Evolutionary conservation across 1,284 basidiomycete genomes (phyloP).

Genomic region (Kalmanozyma brasiliensis): DNA sequence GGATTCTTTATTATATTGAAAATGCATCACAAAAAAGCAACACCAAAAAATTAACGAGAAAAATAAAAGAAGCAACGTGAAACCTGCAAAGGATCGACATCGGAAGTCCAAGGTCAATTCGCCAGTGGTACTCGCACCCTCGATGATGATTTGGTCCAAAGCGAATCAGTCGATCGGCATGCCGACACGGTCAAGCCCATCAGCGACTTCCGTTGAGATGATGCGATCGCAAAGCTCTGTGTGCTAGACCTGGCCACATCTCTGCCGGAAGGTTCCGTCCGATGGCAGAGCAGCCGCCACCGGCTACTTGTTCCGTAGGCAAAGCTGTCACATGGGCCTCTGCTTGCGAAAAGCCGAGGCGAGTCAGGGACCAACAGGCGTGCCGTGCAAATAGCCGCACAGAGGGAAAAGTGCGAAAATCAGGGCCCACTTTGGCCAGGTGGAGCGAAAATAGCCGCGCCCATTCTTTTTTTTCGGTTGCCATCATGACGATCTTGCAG

Average conservation of each 20-base stretch:
- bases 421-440: slow-evolving; percentile 3
- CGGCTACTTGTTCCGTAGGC: slow-evolving; percentile 3
- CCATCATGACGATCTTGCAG: slow-evolving; percentile 6
- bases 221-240: background rate
- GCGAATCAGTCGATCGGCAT: no score
- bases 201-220: no score
- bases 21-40: background rate
- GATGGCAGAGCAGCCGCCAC: no score
- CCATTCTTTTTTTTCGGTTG: slow-evolving; percentile 1
- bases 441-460: slow-evolving; percentile 40
- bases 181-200: no score
- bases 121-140: no score
- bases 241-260: background rate
- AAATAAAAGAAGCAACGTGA: background rate
- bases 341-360: slow-evolving; percentile 1
- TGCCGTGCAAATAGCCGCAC: slow-evolving; percentile 24
- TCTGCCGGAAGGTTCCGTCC: no score
- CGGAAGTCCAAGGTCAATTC: slow-evolving; percentile 14
- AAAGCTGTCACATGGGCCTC: background rate
- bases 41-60: background rate
- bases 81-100: slow-evolving; percentile 11
- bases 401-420: background rate
- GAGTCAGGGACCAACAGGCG: background rate
- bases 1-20: background rate
- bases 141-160: background rate